Evolutionary conservation across 2,329 filamentous ascomycete species (phyloP).

Genomic region (Orbilia ellipsospora): DNA sequence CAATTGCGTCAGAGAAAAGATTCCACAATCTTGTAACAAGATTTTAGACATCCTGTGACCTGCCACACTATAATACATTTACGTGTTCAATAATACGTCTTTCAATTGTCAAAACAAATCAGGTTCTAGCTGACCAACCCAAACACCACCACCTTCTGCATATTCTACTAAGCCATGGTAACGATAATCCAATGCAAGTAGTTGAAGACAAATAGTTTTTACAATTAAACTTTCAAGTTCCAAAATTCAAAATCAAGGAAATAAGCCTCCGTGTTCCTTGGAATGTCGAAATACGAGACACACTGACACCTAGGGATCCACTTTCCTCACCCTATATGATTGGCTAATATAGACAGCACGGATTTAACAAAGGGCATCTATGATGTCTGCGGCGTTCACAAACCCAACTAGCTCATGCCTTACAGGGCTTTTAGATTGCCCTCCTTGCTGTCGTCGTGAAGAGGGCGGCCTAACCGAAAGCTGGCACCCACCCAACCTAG

Average conservation of each 20-base stretch:
- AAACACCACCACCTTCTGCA: no score
- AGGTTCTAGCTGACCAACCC: not conserved
- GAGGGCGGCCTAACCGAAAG: slow-evolving; percentile 49
- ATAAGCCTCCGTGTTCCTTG: not conserved
- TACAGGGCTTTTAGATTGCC: slow-evolving; percentile 50
- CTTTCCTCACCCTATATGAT: slow-evolving; percentile 27
- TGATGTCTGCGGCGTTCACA: slow-evolving; percentile 43
- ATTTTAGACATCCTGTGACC: not conserved
- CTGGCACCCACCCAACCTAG: slow-evolving; percentile 47
- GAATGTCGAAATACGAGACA: slow-evolving; percentile 19
- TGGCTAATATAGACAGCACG: slow-evolving; percentile 36
- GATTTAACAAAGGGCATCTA: slow-evolving; percentile 37
- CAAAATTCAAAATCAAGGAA: slow-evolving; percentile 35
- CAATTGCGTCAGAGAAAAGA: slow-evolving; percentile 3
- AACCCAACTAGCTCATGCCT: slow-evolving; percentile 44
- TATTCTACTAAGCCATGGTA: no score
- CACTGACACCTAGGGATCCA: slow-evolving; percentile 25
- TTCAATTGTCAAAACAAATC: not conserved
- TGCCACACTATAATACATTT: no score
- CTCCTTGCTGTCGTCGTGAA: slow-evolving; percentile 37
- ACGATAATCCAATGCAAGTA: no score
- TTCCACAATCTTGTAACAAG: not conserved
- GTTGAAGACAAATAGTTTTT: no score
- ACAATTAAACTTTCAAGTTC: no score
- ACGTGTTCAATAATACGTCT: no score